Evolutionary conservation across 805 yeast species (phyloP), one percentile per base, ranked within the genome.

Genomic region (Ogataea ramenticola): DNA sequence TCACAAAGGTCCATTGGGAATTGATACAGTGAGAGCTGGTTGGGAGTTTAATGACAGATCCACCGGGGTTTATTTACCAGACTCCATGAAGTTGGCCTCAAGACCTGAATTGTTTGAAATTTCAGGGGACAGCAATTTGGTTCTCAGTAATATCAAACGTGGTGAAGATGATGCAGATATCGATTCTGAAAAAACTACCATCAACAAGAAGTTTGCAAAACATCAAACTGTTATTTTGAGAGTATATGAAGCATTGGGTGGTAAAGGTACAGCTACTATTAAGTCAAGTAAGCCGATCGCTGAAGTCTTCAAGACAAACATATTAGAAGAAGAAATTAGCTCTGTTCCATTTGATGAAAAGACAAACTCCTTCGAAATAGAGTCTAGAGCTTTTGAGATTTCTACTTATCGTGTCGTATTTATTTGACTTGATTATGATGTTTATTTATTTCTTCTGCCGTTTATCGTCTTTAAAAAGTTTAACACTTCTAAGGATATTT

Each of bases 241-340:
- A 53, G 73, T 88, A 1, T 91, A 89, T 63, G 99, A 91, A 58
- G 67, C 95, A 0, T 69, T 91, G 38, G 99, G 99, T 7, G 98
- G 97, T 39, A 68, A 68, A 43, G 70, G 85, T 1, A 57, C 54
- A 3, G 90, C 85, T 2, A 57, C 52, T 4, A 58, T 89, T 30
- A 59, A 58, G 17, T 67, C 83, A 30, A 61, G 65, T 17, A 61
- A 74, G 31, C 68, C 75, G 0, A 57, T 80, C 31, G 63, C 57
- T 19, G 61, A 66, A 43, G 80, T 82, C 7, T 67, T 59, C 57
- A 72, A 75, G 55, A 80, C 82, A 6, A 77, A 77, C 54, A 73
- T 79, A 22, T 64, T 82, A 57, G 89, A 82, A 55, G 73, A 76
- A 39, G 73, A 67, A 35, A 51, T 60, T 26, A 74, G 71, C 41